Conservation (phyloP, 1,139 yeast genomes). For the Pichia norvegensis region DNA sequence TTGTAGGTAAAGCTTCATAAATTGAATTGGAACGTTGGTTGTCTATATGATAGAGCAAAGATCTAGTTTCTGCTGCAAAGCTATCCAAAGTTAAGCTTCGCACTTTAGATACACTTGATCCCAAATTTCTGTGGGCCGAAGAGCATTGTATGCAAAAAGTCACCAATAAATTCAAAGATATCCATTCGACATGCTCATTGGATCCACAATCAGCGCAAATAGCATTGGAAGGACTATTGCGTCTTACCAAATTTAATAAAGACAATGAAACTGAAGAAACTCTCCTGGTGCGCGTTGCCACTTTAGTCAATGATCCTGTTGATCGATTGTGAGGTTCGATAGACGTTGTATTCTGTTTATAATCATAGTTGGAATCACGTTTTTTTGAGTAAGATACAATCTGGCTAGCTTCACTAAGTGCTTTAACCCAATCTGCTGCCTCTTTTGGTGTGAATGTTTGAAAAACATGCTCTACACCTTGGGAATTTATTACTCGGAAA, state of each 20-base stretch:
- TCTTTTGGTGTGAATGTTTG: slow-evolving; percentile 73
- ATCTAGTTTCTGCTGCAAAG: slow-evolving; percentile 35
- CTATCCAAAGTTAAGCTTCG: slow-evolving; percentile 44
- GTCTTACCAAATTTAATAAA: slow-evolving; percentile 37
- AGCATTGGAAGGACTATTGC: slow-evolving; percentile 48
- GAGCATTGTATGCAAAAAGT: slow-evolving; percentile 81
- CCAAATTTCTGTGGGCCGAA: slow-evolving; percentile 46
- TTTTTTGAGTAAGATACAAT: slow-evolving; percentile 18
- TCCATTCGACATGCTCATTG: slow-evolving; percentile 70
- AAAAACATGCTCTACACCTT: slow-evolving; percentile 61
- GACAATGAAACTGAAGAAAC: slow-evolving; percentile 28
- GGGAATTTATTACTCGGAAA: slow-evolving; percentile 70
- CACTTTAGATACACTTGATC: slow-evolving; percentile 45
- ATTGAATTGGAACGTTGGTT: slow-evolving; percentile 34
- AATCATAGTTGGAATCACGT: background rate
- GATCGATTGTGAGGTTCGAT: background rate
- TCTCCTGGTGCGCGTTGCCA: slow-evolving; percentile 15
- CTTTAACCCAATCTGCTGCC: slow-evolving; percentile 60
- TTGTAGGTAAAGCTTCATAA: slow-evolving; percentile 30
- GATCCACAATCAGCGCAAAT: slow-evolving; percentile 77
- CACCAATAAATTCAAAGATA: slow-evolving; percentile 66
- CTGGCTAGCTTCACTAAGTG: slow-evolving; percentile 41
- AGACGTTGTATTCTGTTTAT: background rate
- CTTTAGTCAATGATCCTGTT: background rate
- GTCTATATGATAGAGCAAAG: slow-evolving; percentile 36